These are phyloP conservation scores for Cryptococcus maquisensis DNA, from an alignment of 1,284 basidiomycete genomes.

Conservation along the genomic window DNA sequence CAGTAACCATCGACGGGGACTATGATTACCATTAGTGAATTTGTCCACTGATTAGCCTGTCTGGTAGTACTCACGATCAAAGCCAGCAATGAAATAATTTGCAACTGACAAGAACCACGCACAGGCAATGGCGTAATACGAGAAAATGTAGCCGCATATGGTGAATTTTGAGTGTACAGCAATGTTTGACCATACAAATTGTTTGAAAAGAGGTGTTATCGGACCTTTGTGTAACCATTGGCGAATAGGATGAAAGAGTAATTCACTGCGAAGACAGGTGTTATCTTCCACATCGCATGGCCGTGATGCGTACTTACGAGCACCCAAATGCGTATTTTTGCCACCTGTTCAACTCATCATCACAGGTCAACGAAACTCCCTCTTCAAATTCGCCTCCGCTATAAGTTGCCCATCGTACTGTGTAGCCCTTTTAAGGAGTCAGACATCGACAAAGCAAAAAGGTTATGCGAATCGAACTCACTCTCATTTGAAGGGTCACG, in stretches of 20 bases:
- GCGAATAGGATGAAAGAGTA: slow-evolving; percentile 70
- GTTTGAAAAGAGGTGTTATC: slow-evolving; percentile 68
- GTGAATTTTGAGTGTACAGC: slow-evolving; percentile 76
- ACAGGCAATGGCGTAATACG: slow-evolving; percentile 75
- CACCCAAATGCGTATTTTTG: slow-evolving; percentile 77
- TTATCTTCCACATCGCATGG: slow-evolving; percentile 1
- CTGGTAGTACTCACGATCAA: slow-evolving; percentile 37
- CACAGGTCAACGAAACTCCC: slow-evolving; percentile 66
- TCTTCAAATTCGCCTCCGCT: slow-evolving; percentile 76
- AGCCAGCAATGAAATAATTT: slow-evolving; percentile 70
- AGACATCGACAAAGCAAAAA: neutral
- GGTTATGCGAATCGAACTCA: slow-evolving; percentile 7
- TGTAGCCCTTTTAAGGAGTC: slow-evolving; percentile 53
- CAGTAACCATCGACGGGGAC: slow-evolving; percentile 64
- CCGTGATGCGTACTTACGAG: slow-evolving; percentile 35
- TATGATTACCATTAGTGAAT: neutral
- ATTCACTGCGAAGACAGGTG: slow-evolving; percentile 52
- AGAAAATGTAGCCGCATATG: slow-evolving; percentile 67
- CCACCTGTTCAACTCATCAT: slow-evolving; percentile 63
- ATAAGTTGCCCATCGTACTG: slow-evolving; percentile 79
- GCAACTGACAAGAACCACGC: slow-evolving; percentile 61
- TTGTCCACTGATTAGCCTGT: neutral
- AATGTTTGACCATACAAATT: slow-evolving; percentile 70
- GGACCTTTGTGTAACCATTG: slow-evolving; percentile 70
- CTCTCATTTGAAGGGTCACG: slow-evolving; percentile 55